These are phyloP conservation scores for Blastomyces silverae DNA, from an alignment of 2,329 filamentous ascomycete genomes.

Conservation along the genomic window DNA sequence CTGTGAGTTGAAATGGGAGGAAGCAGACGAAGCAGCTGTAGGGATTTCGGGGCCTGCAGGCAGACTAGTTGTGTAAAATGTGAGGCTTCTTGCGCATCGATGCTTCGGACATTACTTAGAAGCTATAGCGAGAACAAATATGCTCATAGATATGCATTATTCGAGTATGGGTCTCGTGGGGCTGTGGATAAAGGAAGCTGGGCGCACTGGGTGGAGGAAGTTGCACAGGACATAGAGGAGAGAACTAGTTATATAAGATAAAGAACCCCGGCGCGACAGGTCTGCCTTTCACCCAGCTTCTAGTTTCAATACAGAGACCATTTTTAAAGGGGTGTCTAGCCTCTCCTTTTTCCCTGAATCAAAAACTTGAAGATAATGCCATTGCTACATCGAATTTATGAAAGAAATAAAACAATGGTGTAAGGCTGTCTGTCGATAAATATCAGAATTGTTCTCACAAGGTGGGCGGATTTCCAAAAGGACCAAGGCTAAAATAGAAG, in stretches of 20 bases:
- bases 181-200: background rate
- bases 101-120: background rate
- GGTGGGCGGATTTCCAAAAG: background rate
- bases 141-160: background rate
- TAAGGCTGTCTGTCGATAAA: background rate
- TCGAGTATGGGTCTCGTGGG: background rate
- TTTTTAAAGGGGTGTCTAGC: background rate
- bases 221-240: background rate
- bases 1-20: background rate
- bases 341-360: background rate
- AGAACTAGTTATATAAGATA: background rate
- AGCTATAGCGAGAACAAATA: background rate
- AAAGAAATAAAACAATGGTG: background rate
- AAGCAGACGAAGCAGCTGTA: background rate
- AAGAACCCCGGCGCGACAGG: background rate
- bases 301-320: background rate
- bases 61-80: background rate
- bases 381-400: background rate
- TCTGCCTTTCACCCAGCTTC: background rate
- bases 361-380: slow-evolving; percentile 1
- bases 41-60: background rate
- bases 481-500: background rate
- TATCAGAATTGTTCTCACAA: background rate
- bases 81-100: background rate
- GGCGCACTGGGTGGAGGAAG: background rate